These are phyloP conservation scores for Turritis glabra DNA, from an alignment of 345 rosid species.

Conservation along the genomic window DNA sequence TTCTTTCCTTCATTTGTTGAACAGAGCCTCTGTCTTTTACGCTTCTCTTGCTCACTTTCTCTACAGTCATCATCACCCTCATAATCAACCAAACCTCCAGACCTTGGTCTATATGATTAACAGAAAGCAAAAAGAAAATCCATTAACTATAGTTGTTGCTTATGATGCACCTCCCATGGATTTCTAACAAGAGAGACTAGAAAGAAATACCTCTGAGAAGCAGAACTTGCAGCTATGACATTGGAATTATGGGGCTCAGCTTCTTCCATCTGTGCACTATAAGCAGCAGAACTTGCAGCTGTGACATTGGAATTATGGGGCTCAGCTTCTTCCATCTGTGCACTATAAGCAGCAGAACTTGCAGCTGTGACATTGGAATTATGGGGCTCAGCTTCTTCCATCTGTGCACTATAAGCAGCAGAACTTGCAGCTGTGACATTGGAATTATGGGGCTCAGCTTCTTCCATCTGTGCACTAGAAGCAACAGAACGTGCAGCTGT, in stretches of 20 bases:
- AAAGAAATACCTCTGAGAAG: constrained; percentile 53
- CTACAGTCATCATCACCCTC: constrained; percentile 56
- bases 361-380: background rate
- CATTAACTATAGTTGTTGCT: constrained; percentile 8
- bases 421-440: no score
- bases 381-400: constrained; percentile 33
- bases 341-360: constrained; percentile 47
- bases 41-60: constrained; percentile 50
- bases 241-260: constrained; percentile 53
- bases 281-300: constrained; percentile 38
- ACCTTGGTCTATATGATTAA: constrained; percentile 44
- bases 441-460: no score
- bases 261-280: background rate
- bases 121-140: constrained; percentile 6
- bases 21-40: constrained; percentile 59
- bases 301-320: background rate
- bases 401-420: constrained; percentile 51
- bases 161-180: constrained; percentile 4
- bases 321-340: constrained; percentile 42
- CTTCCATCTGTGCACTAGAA: background rate
- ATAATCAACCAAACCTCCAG: constrained; percentile 79
- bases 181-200: background rate
- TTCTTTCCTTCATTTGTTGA: constrained; percentile 49
- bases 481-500: constrained; percentile 28
- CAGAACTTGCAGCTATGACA: constrained; percentile 56